Evolutionary conservation across 371 early-diverging fungal species (phyloP).

Genomic region (Zychaea mexicana): DNA sequence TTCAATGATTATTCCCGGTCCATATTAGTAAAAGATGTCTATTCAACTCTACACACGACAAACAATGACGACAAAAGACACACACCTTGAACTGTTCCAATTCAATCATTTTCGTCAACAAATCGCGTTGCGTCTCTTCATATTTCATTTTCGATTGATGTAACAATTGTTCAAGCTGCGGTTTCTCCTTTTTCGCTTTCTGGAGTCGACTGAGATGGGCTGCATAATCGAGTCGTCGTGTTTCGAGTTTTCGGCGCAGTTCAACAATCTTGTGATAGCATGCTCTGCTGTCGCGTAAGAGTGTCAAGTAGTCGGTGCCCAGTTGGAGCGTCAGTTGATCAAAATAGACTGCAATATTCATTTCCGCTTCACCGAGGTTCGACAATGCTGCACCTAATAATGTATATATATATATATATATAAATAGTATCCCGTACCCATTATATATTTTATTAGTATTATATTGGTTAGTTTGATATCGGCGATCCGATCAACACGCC

Average conservation of each 20-base stretch:
- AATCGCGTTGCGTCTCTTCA: conserved; percentile 80
- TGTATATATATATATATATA: too few relatives aligned
- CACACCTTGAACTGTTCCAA: conserved; percentile 73
- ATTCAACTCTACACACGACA: too few relatives aligned
- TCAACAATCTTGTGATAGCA: conserved; percentile 67
- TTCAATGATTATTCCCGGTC: conserved; percentile 1
- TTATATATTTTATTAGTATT: too few relatives aligned
- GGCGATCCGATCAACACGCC: too few relatives aligned
- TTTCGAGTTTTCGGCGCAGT: conserved; percentile 84
- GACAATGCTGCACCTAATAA: conserved; percentile 46
- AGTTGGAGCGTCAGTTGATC: conserved; percentile 49
- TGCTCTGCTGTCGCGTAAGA: conserved; percentile 40
- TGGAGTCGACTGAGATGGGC: conserved; percentile 85
- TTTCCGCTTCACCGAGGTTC: conserved; percentile 66
- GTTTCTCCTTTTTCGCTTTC: conserved; percentile 88
- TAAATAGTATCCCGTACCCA: too few relatives aligned
- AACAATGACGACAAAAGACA: not conserved
- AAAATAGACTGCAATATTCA: conserved; percentile 59
- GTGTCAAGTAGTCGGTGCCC: conserved; percentile 42
- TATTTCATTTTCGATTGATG: conserved; percentile 90
- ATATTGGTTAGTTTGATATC: too few relatives aligned
- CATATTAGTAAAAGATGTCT: too few relatives aligned
- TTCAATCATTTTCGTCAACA: conserved; percentile 64
- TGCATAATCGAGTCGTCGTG: conserved; percentile 90
- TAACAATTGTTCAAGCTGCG: conserved; percentile 88